These are phyloP conservation scores for Cladosporium sp. DNA, from an alignment of 2,329 filamentous ascomycete genomes.

Conservation along the genomic window DNA sequence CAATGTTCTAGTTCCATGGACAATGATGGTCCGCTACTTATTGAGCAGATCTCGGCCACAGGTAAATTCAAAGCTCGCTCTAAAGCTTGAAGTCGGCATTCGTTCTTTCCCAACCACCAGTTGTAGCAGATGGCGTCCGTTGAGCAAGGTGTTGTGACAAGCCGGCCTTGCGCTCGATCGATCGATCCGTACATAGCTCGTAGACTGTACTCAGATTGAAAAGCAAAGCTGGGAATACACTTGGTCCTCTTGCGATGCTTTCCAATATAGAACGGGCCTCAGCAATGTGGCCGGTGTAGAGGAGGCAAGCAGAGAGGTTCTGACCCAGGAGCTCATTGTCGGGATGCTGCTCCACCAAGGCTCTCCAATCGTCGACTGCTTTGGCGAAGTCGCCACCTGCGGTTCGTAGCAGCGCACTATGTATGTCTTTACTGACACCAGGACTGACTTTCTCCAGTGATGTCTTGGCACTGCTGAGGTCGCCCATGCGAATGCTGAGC, in stretches of 20 bases:
- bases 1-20: neutral
- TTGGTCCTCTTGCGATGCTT: constrained; percentile 58
- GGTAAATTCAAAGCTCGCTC: neutral
- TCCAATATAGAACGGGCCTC: constrained; percentile 72
- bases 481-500: constrained; percentile 76
- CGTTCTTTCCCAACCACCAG: constrained; percentile 36
- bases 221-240: constrained; percentile 75
- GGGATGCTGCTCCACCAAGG: constrained; percentile 49
- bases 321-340: constrained; percentile 72
- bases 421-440: constrained; percentile 44
- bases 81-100: constrained; percentile 38
- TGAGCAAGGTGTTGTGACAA: constrained; percentile 54
- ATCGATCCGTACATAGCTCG: constrained; percentile 82
- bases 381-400: constrained; percentile 71
- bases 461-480: constrained; percentile 54
- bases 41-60: neutral
- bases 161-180: constrained; percentile 67
- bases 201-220: constrained; percentile 93
- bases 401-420: constrained; percentile 73
- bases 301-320: constrained; percentile 79
- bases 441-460: constrained; percentile 25
- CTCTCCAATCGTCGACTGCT: constrained; percentile 64
- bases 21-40: neutral
- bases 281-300: constrained; percentile 77
- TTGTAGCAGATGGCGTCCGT: constrained; percentile 24